Base-by-base conservation (phyloP, 305 asterid species). In the Stenogyne calaminthoides region DNA sequence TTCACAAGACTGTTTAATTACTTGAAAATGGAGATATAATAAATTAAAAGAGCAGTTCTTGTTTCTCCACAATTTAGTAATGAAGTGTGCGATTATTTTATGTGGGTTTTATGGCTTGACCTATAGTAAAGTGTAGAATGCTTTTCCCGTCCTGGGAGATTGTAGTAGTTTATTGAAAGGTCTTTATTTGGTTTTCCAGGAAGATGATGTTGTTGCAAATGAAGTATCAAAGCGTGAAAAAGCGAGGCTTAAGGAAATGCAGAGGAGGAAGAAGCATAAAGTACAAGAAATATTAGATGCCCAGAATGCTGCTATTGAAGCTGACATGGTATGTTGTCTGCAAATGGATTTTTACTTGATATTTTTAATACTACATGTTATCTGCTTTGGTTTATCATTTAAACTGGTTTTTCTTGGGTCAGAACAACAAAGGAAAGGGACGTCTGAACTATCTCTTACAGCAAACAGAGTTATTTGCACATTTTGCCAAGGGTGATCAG, bases 391-490 rank as follows among this genome's bases (percentile, higher is more conserved):
- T 60, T 73, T 78, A 27, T 39, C 63, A 18, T 70, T 75, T 58
- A 19, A 42, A 27, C 74, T 80, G 63, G 69, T 67, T 69, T 70
- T 49, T 52, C 78, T 73, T 77, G 83, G 59, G 76, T 70, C 95
- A 95, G 98, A 93, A 88, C 84, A 95, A 85, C 83, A 91, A 76
- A 84, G 99, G 99, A 71, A 89, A 93, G 78, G 99, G 99, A 47
- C 93, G 98, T 39, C 77, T 95, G 80, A 91, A 89, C 75, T 95
- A 89, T 86, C 96, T 95, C 61, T 88, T 95, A 80, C 93, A 91
- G 92, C 99, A 95, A 84, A 95, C 99, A 2, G 99, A 95, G 85
- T 80, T 95, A 62, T 95, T 95, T 91, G 91, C 99, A 64, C 99
- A 95, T 86, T 95, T 95, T 86, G 99, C 99, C 40, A 95, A 95